Evolutionary conservation across 768 basidiomycete genomes (phyloP), one percentile per base, ranked within the genome.

Genomic region (Rhodocollybia butyracea): DNA sequence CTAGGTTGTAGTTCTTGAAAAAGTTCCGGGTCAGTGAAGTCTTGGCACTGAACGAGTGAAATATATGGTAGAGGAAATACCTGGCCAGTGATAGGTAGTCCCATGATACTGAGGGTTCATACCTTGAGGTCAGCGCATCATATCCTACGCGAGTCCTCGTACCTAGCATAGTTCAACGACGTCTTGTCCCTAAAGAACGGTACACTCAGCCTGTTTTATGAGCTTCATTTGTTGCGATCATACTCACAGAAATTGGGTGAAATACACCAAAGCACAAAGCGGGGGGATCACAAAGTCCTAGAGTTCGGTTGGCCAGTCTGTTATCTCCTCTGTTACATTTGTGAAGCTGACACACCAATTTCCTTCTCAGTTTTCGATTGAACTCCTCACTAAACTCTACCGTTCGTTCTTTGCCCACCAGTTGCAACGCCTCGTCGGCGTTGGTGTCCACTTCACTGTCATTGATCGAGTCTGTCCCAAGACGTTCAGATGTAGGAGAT

Each of bases 121-220:
- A 8, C 32, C 21, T 45, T 21, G 36, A 32, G 11, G 2, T 29
- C 51, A 30, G 11, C 12, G 38, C 19, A 4, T 5, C 17, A 10
- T 15, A 34, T 52, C 54, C 46, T 19, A 8, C 17, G 15, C 32
- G 13, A 36, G n/a, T 10, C 5, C 26, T 53, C 64, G 26, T 58
- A 79, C 83, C 82, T 84, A n/a, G 85, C 85, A 72, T 86, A 86
- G 63, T 85, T 86, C 36, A 86, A 64, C 12, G 83, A 80, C 3
- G 84, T 85, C 73, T 88, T 88, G 65, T 88, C 86, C 56, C 84
- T 85, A 55, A 39, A 3, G 12, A 17, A 27, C 13, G 21, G 42
- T 24, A 11, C 10, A 29, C 15, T 41, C 19, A 24, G 29, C 5
- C 17, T 22, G 13, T 2, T 31, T 27, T 29, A 22, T 32, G 15